Evolutionary conservation across 345 rosid species (phyloP), one percentile per base, ranked within the genome.

Genomic region (Sonneratia alba): DNA sequence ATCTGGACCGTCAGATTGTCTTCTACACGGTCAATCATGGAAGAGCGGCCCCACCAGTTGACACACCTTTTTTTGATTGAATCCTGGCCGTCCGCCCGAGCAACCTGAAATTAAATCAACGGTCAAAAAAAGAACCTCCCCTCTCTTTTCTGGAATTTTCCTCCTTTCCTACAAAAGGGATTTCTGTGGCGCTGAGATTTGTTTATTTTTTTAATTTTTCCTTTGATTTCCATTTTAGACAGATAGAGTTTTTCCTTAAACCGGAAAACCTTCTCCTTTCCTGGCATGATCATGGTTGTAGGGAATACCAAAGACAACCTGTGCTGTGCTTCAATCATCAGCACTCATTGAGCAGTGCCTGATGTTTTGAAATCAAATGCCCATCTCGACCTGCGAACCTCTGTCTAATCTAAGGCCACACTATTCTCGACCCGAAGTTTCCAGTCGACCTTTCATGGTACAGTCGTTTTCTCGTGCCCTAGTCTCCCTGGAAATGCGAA

Each of bases 281-380:
- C 36, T 12, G 42, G 37, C 42, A 9, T 66, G 4, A 66, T 66
- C 21, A 66, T 66, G 69, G 47, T n/a, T 27, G 69, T 36, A 66
- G 69, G 69, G 69, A 66, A 38, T 38, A 66, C 37, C 27, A 36
- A 66, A 38, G 69, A 66, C 69, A 66, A 7, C 36, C 47, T 18
- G 4, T 37, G 69, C 45, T 38, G 69, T 38, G 70, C 19, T 13
- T 40, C 51, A 67, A 37, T 67, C 49, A 19, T 67, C 38, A 67
- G 27, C 34, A 67, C 27, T 18, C 4, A 66, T 37, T 67, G 38
- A 67, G 24, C 14, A 36, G 3, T 15, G 24, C 69, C 38, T 1
- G 34, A 59, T 59, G 64, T 21, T 59, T 24, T 59, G 36, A 59
- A 22, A 59, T 9, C 32, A 11, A 59, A 40, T 8, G 43, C 43